These are phyloP conservation scores for Lyophyllum shimeji DNA, from an alignment of 768 basidiomycete genomes.

Conservation along the genomic window DNA sequence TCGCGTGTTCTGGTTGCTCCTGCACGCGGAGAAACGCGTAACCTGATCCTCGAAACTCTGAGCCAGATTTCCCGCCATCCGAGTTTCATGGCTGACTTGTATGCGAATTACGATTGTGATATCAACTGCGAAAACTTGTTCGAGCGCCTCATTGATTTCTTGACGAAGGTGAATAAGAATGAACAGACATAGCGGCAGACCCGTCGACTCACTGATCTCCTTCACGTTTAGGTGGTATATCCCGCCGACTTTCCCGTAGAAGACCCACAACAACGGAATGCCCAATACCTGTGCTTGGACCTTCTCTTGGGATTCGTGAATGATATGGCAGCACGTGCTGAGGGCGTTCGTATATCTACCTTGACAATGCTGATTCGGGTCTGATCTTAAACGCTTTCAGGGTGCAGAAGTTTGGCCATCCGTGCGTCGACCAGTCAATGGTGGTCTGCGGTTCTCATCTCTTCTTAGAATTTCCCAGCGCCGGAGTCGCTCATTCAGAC, in stretches of 20 bases:
- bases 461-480: conserved; percentile 49
- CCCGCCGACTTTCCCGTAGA: conserved; percentile 59
- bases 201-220: not conserved
- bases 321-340: conserved; percentile 74
- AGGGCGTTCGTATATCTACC: conserved; percentile 35
- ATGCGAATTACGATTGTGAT: conserved; percentile 96
- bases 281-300: conserved; percentile 88
- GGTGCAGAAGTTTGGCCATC: conserved; percentile 58
- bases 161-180: conserved; percentile 68
- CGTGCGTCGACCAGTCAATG: conserved; percentile 37
- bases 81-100: conserved; percentile 94
- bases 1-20: conserved; percentile 66
- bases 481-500: conserved; percentile 58
- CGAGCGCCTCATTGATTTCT: conserved; percentile 83
- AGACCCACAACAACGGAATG: conserved; percentile 69
- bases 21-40: conserved; percentile 83
- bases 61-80: conserved; percentile 78
- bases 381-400: conserved; percentile 27
- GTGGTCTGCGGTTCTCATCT: conserved; percentile 3
- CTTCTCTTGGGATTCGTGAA: conserved; percentile 84
- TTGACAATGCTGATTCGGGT: not conserved
- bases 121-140: conserved; percentile 96
- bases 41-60: conserved; percentile 87
- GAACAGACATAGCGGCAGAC: not conserved
- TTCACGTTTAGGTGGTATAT: conserved; percentile 69